Percentiles rank a stretch among this genome's conserved stretches.
Evolutionary conservation across 306 rosid genomes (phyloP).

Genomic region (Vigna trinervia): DNA sequence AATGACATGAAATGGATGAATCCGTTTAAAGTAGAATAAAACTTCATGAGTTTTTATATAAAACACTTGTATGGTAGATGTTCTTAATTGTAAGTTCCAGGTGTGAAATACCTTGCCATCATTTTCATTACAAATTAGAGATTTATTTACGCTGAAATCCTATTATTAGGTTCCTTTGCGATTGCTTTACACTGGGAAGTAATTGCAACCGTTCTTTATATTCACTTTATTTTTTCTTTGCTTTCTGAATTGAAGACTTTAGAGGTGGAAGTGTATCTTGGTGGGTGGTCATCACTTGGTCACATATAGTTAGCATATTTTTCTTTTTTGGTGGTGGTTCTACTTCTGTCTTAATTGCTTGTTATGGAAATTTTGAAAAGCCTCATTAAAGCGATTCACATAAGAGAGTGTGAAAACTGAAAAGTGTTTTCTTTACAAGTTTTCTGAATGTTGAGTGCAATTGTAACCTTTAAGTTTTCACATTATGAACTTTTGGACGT

Average conservation of each 20-base stretch:
- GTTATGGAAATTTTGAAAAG: not conserved
- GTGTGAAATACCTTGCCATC: not conserved
- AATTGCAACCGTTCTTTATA: not conserved
- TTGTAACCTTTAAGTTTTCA: not conserved
- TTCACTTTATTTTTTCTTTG: not conserved
- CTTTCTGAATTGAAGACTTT: not conserved
- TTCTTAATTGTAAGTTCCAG: not conserved
- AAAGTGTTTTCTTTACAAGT: not conserved
- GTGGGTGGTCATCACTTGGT: not conserved
- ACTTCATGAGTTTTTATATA: no score
- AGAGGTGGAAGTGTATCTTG: not conserved
- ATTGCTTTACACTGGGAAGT: not conserved
- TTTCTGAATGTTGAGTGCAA: not conserved
- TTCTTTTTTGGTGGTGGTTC: not conserved
- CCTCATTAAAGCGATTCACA: not conserved
- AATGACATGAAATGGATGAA: no score
- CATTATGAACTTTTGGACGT: slow-evolving; percentile 2
- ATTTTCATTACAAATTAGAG: not conserved
- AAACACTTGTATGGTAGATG: no score
- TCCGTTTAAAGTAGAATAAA: no score
- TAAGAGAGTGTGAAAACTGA: not conserved
- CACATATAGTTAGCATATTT: not conserved
- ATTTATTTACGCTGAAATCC: not conserved
- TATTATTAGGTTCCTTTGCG: not conserved
- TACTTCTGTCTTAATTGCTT: not conserved